Conservation (phyloP, 1,284 basidiomycete genomes). For the Tranzscheliella williamsii region DNA sequence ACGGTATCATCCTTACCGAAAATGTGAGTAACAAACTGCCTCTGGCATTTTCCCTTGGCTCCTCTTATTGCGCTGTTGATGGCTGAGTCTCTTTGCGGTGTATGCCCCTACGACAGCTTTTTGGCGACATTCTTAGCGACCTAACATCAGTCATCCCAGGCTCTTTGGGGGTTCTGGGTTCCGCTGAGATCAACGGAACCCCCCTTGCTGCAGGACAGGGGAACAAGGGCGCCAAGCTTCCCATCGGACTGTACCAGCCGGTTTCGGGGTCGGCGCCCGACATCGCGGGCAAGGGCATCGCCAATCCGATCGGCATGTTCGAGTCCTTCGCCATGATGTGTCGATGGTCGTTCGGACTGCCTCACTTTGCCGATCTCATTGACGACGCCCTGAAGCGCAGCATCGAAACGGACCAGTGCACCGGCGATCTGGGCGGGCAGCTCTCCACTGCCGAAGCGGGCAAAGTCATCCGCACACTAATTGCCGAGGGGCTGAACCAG, state of each 20-base stretch:
- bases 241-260: constrained; percentile 87
- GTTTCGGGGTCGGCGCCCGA: constrained; percentile 78
- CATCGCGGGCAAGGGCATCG: constrained; percentile 89
- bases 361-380: constrained; percentile 75
- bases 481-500: not conserved
- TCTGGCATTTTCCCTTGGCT: not conserved
- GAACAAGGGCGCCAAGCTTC: constrained; percentile 29
- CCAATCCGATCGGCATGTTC: constrained; percentile 95
- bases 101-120: constrained; percentile 14
- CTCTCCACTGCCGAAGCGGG: constrained; percentile 79
- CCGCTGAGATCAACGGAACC: constrained; percentile 92
- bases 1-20: constrained; percentile 70
- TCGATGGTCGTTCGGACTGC: constrained; percentile 84
- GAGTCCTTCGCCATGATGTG: constrained; percentile 91
- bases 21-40: constrained; percentile 21
- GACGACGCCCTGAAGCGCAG: constrained; percentile 85
- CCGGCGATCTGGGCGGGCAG: constrained; percentile 82
- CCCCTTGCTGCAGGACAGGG: constrained; percentile 64
- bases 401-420: constrained; percentile 80
- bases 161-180: constrained; percentile 77
- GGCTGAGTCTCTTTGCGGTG: not conserved
- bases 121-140: constrained; percentile 39
- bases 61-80: not conserved
- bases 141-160: constrained; percentile 35
- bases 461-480: constrained; percentile 61